Percentiles rank a stretch among this genome's conserved stretches.
phyloP scores from a whole-genome alignment of 2,329 filamentous ascomycete genomes.

The Aspergillus sp. region DNA sequence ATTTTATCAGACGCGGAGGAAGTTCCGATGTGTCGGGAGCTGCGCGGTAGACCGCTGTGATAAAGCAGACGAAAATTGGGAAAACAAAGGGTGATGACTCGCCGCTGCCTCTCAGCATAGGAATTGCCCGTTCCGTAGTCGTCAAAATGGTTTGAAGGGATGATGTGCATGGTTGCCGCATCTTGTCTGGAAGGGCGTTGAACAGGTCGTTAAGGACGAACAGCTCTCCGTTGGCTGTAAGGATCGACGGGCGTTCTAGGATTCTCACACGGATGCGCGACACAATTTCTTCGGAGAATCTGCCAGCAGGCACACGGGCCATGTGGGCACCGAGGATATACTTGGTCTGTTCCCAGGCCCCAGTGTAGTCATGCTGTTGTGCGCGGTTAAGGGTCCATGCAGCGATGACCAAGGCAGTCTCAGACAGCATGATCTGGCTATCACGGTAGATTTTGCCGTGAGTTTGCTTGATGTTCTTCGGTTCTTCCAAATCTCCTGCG shows the following conservation, averaged over 20 bases:
- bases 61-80: constrained; percentile 28
- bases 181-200: constrained; percentile 20
- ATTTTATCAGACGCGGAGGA: constrained; percentile 27
- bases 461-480: constrained; percentile 34
- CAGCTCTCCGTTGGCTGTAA: constrained; percentile 31
- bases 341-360: constrained; percentile 22
- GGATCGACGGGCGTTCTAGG: constrained; percentile 25
- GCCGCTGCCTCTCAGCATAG: constrained; percentile 12
- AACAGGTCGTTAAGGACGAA: constrained; percentile 27
- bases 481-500: constrained; percentile 20
- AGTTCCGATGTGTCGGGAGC: constrained; percentile 14
- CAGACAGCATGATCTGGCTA: constrained; percentile 33
- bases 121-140: constrained; percentile 13
- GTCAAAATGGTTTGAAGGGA: constrained; percentile 19
- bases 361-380: constrained; percentile 17
- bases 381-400: constrained; percentile 34
- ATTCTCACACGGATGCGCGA: constrained; percentile 26
- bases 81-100: constrained; percentile 22
- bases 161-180: constrained; percentile 16
- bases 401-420: constrained; percentile 34
- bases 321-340: constrained; percentile 23
- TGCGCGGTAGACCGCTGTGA: constrained; percentile 20
- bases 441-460: constrained; percentile 38
- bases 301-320: constrained; percentile 21
- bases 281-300: constrained; percentile 22